Percentiles rank a stretch among this genome's conserved stretches.
These are phyloP conservation scores for Trametes meyenii DNA, from an alignment of 768 basidiomycete species.

Conservation along the genomic window DNA sequence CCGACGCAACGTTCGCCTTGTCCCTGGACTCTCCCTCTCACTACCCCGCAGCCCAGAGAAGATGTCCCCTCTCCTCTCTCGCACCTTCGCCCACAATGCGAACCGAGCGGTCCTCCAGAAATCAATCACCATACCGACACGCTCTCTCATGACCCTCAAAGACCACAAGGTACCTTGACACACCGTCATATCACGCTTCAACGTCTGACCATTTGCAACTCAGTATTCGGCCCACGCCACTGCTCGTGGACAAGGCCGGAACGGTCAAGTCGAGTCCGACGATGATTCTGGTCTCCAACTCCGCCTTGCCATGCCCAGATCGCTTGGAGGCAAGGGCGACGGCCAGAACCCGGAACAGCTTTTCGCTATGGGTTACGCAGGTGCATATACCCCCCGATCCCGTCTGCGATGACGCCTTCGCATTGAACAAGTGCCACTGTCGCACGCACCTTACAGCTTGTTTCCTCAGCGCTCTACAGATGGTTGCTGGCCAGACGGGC, in stretches of 20 bases:
- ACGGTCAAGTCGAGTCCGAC: conserved; percentile 47
- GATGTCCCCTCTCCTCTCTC: background rate
- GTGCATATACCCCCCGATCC: conserved; percentile 23
- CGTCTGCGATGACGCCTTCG: background rate
- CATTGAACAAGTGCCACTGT: too few relatives aligned
- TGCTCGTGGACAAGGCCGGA: conserved; percentile 67
- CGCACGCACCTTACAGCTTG: conserved; percentile 51
- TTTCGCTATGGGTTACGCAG: conserved; percentile 41
- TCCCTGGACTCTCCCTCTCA: background rate
- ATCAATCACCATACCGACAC: background rate
- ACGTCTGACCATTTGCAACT: background rate
- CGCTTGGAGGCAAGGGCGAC: conserved; percentile 41
- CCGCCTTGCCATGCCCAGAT: conserved; percentile 38
- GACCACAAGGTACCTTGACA: conserved; percentile 44
- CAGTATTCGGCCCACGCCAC: conserved; percentile 73
- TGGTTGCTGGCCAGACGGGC: conserved; percentile 54
- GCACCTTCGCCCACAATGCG: background rate
- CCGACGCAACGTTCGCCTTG: background rate
- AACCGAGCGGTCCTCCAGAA: background rate
- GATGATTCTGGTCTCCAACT: conserved; percentile 37
- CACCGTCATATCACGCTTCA: background rate
- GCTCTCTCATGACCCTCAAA: conserved; percentile 45
- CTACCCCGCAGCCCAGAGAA: background rate
- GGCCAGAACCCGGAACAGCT: conserved; percentile 46
- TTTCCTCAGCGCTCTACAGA: conserved; percentile 70